A percentile compares a stretch with the other conserved stretches of the same genome.
Conservation (phyloP, 257 asterid genomes). For the Buddleja alternifolia region DNA sequence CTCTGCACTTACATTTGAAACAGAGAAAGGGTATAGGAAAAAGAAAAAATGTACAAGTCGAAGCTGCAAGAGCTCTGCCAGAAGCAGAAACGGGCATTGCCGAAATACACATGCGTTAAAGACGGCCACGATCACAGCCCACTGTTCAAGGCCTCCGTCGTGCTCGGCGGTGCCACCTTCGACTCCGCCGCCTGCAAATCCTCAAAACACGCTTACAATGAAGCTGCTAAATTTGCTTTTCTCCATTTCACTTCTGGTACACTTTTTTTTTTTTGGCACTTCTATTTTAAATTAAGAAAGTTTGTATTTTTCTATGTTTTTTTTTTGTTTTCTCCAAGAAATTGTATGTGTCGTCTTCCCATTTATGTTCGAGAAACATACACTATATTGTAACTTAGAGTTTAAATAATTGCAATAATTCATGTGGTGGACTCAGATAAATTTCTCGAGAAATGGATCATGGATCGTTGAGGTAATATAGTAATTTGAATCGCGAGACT, state of each 20-base stretch:
- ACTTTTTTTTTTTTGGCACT: background rate
- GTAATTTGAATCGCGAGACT: too few species aligned
- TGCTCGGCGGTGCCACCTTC: constrained; percentile 43
- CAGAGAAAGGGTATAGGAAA: background rate
- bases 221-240: constrained; percentile 52
- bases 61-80: constrained; percentile 55
- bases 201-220: constrained; percentile 48
- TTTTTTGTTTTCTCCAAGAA: background rate
- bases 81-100: constrained; percentile 44
- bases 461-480: too few species aligned
- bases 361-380: too few species aligned
- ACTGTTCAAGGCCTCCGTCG: constrained; percentile 52
- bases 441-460: too few species aligned
- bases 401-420: too few species aligned
- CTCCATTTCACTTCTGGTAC: constrained; percentile 52
- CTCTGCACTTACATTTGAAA: background rate
- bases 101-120: constrained; percentile 42
- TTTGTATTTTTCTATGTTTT: background rate
- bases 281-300: background rate
- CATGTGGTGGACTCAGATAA: too few species aligned
- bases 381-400: too few species aligned
- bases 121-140: constrained; percentile 55
- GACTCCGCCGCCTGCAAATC: constrained; percentile 38
- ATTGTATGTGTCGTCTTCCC: too few species aligned
- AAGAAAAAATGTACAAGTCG: constrained; percentile 44